Evolutionary conservation across 257 asterid species (phyloP).

Genomic region (Thymus mandschuricus): DNA sequence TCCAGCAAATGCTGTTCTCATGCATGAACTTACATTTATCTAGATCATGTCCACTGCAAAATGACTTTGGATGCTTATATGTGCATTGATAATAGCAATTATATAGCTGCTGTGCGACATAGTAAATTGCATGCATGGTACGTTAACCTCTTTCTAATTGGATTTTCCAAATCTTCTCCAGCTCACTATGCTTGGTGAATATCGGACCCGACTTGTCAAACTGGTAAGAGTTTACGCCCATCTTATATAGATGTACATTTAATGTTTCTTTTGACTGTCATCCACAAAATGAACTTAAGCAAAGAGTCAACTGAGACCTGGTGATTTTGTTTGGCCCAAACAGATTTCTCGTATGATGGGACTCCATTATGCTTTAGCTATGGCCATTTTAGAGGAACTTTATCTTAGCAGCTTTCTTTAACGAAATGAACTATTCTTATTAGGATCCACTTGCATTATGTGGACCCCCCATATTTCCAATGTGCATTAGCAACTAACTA

Average conservation of each 20-base stretch:
- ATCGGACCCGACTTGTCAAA: constrained; percentile 78
- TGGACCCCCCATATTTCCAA: background rate
- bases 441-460: background rate
- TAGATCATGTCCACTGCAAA: background rate
- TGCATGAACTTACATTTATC: background rate
- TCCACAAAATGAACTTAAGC: background rate
- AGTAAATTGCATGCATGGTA: no score
- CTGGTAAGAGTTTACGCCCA: constrained; percentile 60
- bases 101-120: background rate
- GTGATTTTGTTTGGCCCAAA: no score
- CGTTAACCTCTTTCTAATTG: constrained; percentile 27
- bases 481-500: constrained; percentile 1
- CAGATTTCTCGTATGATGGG: background rate
- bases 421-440: background rate
- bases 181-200: constrained; percentile 80
- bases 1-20: constrained; percentile 9
- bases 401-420: background rate
- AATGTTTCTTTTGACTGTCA: constrained; percentile 15
- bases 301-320: background rate
- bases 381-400: constrained; percentile 10
- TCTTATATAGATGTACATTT: constrained; percentile 22
- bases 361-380: constrained; percentile 18
- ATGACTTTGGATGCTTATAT: constrained; percentile 24
- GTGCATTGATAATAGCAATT: constrained; percentile 13
- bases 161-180: constrained; percentile 46